Base-by-base conservation (phyloP, 1,284 basidiomycete species). In the Wolfiporia cocos region DNA sequence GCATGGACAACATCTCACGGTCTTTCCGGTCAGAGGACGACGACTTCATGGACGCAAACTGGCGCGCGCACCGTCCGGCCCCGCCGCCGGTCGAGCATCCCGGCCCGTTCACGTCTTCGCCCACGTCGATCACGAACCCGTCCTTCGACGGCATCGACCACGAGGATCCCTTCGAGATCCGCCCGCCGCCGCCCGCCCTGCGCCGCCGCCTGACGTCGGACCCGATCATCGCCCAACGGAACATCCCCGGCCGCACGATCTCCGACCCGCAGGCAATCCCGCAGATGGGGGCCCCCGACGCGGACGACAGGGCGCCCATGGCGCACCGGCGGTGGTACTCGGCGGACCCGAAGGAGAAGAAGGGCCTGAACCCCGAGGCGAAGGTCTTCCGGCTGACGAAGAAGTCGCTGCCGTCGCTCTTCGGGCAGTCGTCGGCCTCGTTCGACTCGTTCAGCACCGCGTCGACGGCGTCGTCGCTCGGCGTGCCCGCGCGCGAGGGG, bases 351-450 rank as follows among this genome's bases (percentile, higher is more conserved):
- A 54, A 55, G 40, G 51, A 74, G 48, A 76, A 70, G 55, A 83
- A 76, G 55, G 78, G 82, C 3, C 72, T 91, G 48, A 92, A 92
- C 60, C 88, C 88, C 1, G 85, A 85, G 58, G 88, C 88, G 39
- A 89, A 90, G 57, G 87, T 78, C 35, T 92, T 92, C 67, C 81
- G 69, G 53, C 67, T 84, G 41, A 50, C 45, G 45, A 59, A 54
- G 42, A 56, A 55, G 49, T 43, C 52, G 17, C 46, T 49, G 47
- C 47, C 50, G n/a, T 37, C 53, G 43, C 48, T 48, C 48, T 44
- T 24, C 18, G 30, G 15, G 26, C 31, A 22, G 15, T 38, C 17
- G 12, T 17, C 43, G 29, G 19, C 47, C 34, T 36, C 43, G 23
- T 46, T 46, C 48, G 42, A 48, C 22, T 42, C 39, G 18, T 34